Base-by-base conservation (phyloP, 2,329 filamentous ascomycete genomes). In the Byssothecium circinans region DNA sequence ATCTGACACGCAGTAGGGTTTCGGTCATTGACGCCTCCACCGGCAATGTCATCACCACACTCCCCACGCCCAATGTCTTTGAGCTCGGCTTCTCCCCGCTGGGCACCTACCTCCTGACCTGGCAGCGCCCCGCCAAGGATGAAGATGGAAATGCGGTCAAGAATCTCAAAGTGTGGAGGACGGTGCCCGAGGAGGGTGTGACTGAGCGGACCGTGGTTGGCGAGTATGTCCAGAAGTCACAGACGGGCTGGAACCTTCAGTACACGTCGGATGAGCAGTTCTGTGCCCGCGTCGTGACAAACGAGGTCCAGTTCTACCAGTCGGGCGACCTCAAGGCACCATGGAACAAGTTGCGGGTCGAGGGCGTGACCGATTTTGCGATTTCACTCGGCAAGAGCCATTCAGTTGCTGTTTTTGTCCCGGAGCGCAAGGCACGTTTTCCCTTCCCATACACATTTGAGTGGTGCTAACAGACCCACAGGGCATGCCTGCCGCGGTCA, bases 231-330 rank as follows among this genome's bases (percentile, higher is more conserved):
- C 94, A 99, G 74, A 96, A 96, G 80, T 88, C 85, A 57, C 90
- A 95, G 78, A 89, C 88, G 37, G 89, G 91, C 65, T 97, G 92
- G 92, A 97, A 96, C 70, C 79, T 99, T 68, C 92, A 97, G 75
- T 99, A 97, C 74, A 96, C 91, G 23, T 82, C 84, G 49, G 94
- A 99, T 69, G 94, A 99, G 80, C 83, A 85, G 70, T 92, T 89
- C 72, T 97, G 92, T 72, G 94, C 92, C 57, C 90, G 94, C 59
- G 81, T 86, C 54, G 92, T 97, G 63, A 96, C 89, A 72, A 99
- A 99, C 71, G 91, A 97, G 78, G 89, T 99, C 47, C 94, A 97
- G 65, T 96, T 99, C 73, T 97, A 92, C 78, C 83, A 95, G 74
- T 94, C 89, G 70, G 81, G 87, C 57, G 86, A 97, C 69, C 79